A percentile compares a stretch with the other conserved stretches of the same genome.
These are phyloP conservation scores for Asterochloris sp. DNA, from an alignment of 139 green algal species.

Conservation along the genomic window DNA sequence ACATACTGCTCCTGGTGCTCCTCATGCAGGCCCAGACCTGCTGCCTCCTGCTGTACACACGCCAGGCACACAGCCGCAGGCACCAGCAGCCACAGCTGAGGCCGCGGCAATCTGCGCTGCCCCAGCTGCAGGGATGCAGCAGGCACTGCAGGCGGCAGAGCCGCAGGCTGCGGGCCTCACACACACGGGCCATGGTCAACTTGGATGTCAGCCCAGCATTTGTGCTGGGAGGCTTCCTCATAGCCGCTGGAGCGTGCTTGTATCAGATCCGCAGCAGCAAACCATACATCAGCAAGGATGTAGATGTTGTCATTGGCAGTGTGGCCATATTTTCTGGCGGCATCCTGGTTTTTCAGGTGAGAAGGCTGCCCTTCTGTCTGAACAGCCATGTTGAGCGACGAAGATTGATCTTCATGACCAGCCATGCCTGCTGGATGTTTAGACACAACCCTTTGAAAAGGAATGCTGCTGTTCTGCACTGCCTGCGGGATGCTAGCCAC, in stretches of 20 bases:
- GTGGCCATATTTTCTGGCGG: constrained; percentile 58
- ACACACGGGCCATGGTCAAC: constrained; percentile 54
- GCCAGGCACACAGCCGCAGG: background rate
- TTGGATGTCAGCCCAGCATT: constrained; percentile 66
- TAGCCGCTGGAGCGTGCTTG: constrained; percentile 48
- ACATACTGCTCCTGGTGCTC: background rate
- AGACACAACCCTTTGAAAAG: too few relatives aligned
- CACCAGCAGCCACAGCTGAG: background rate
- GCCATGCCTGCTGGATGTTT: too few relatives aligned
- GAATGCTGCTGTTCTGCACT: too few relatives aligned
- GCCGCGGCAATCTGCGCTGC: background rate
- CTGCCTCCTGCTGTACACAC: background rate
- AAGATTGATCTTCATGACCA: too few relatives aligned
- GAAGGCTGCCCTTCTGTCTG: background rate
- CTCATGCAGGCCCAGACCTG: background rate
- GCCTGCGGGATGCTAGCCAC: too few relatives aligned
- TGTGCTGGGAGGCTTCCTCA: constrained; percentile 54
- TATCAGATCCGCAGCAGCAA: constrained; percentile 51
- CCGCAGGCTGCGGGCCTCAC: background rate
- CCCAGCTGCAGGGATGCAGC: background rate
- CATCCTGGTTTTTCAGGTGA: constrained; percentile 73
- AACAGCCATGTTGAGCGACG: background rate
- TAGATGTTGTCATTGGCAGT: constrained; percentile 66
- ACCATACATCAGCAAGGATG: constrained; percentile 57
- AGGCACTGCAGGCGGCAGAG: background rate